phyloP scores from a whole-genome alignment of 2,329 filamentous ascomycete genomes.

The Ophiostoma angusticollis region DNA sequence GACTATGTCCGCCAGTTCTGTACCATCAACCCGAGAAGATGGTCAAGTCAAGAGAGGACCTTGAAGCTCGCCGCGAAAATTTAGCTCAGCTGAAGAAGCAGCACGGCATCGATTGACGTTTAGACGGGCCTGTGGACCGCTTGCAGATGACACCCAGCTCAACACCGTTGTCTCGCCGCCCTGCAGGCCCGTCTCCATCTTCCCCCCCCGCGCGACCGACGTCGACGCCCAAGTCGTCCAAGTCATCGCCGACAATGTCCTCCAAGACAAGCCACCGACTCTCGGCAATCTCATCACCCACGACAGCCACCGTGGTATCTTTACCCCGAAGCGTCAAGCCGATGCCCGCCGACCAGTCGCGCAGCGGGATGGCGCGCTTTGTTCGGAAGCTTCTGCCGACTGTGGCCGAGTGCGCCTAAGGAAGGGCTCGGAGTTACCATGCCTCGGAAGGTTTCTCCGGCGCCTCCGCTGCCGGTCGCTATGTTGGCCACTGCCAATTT shows the following conservation, averaged over 20 bases:
- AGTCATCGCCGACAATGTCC: constrained; percentile 5
- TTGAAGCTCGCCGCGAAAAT: constrained; percentile 87
- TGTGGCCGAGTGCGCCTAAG: constrained; percentile 15
- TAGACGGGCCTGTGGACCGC: constrained; percentile 53
- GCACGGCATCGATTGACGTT: constrained; percentile 96
- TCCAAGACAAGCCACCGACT: neutral
- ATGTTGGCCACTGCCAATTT: constrained; percentile 2
- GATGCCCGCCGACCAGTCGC: constrained; percentile 21
- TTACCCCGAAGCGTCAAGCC: constrained; percentile 19
- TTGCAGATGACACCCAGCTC: constrained; percentile 24
- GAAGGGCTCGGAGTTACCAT: neutral
- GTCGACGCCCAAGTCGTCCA: constrained; percentile 19
- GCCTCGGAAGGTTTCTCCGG: too few species aligned
- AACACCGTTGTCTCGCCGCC: constrained; percentile 24
- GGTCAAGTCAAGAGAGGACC: constrained; percentile 78
- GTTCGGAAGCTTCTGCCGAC: constrained; percentile 25
- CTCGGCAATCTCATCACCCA: neutral
- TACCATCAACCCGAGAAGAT: constrained; percentile 56
- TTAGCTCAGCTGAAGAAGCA: constrained; percentile 97
- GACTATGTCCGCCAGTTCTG: constrained; percentile 31
- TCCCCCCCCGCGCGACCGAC: constrained; percentile 25
- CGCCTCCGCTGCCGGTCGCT: neutral
- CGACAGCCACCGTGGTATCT: constrained; percentile 14
- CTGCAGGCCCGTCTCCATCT: constrained; percentile 49
- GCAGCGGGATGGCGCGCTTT: constrained; percentile 23